Evolutionary conservation across 177 flowering plant genomes (phyloP), one percentile per base, ranked within the genome.

Genomic region (Vitis hybrid): DNA sequence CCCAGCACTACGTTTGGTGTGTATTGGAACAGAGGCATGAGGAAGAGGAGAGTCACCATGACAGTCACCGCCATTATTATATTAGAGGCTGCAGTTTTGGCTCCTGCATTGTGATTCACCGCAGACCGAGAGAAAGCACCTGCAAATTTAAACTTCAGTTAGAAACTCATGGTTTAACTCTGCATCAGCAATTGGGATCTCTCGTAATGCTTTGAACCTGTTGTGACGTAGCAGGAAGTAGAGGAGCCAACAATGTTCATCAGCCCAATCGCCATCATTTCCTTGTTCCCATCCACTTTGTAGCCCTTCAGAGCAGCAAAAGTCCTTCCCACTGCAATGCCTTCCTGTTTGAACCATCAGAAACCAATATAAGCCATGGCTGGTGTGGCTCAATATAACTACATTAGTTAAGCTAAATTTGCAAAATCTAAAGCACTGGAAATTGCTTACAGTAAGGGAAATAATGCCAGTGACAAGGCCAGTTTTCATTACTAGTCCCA

Each of bases 101-200:
- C 86, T 67, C 98, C 98, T 6, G 98, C 96, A 63, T 90, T 92
- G 82, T 88, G 84, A 77, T 92, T 94, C 55, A 94, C 97, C 0
- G 98, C 98, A 1, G 98, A 92, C 61, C 98, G 70, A 4, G 98
- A 94, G 67, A 94, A 94, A 1, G 97, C 83, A 10, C 98, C 98
- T 92, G 87, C 19, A 65, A 77, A 69, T 55, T 61, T 52, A 15
- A 11, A 48, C 0, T 56, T 60, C 16, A 9, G 29, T 74, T 13
- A 16, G 49, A 26, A 68, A 56, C 6, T 34, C 45, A 5, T 34
- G 45, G 7, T 34, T 22, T 2, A 22, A 22, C 26, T 22, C 3
- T 22, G 26, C 26, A 22, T 34, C 7, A 34, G 45, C 45, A 34
- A 10, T 10, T 59, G 39, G 15, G 11, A 9, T 2, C 45, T 10